Evolutionary conservation across 164 flowering plant species (phyloP).

Genomic region (Amborella trichopoda): DNA sequence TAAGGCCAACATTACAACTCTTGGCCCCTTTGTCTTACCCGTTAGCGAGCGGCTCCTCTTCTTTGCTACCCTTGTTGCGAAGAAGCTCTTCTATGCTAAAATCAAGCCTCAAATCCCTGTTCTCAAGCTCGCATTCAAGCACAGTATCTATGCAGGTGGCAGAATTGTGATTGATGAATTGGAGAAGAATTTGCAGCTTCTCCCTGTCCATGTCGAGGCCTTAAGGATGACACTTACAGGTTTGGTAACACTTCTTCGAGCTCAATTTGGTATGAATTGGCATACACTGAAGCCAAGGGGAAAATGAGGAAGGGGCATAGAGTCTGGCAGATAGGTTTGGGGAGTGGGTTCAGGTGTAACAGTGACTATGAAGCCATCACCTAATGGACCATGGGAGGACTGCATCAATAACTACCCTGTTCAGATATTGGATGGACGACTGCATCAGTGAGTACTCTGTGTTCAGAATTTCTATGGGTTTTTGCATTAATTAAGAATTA

Average conservation of each 20-base stretch:
- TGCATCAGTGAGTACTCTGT: no score
- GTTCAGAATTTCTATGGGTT: no score
- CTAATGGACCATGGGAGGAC: constrained; percentile 59
- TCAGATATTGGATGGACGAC: no score
- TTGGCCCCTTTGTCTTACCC: constrained; percentile 74
- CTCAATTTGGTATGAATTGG: constrained; percentile 81
- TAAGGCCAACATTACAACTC: constrained; percentile 61
- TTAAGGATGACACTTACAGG: constrained; percentile 65
- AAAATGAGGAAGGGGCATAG: constrained; percentile 53
- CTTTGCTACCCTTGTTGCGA: constrained; percentile 38
- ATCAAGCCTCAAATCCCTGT: constrained; percentile 76
- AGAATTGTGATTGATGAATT: constrained; percentile 83
- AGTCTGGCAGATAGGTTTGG: constrained; percentile 80
- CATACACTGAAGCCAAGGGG: constrained; percentile 71
- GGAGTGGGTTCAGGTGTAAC: constrained; percentile 78
- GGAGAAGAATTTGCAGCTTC: constrained; percentile 67
- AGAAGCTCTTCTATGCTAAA: constrained; percentile 40
- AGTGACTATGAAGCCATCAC: constrained; percentile 53
- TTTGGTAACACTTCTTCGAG: constrained; percentile 81
- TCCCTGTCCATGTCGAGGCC: constrained; percentile 54
- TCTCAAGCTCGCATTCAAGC: constrained; percentile 76
- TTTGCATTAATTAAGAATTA: no score
- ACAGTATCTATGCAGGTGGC: constrained; percentile 84
- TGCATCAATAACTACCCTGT: constrained; percentile 68
- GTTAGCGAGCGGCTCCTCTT: constrained; percentile 65